phyloP scores from a whole-genome alignment of 495 filamentous ascomycete species.

The Terfezia claveryi region DNA sequence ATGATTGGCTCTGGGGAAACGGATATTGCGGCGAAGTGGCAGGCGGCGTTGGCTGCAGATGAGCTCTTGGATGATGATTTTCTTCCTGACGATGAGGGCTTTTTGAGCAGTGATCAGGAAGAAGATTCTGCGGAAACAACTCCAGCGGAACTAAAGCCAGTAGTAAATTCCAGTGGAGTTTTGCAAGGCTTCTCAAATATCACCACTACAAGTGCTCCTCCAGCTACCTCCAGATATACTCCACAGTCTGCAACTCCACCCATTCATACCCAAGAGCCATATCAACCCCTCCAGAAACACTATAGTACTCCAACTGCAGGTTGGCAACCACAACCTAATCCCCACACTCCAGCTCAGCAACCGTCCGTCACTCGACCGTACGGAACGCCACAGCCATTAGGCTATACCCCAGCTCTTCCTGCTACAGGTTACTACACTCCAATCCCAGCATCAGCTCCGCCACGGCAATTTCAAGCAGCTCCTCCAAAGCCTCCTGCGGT shows the following conservation, averaged over 20 bases:
- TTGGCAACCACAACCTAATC: constrained; percentile 7
- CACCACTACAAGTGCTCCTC: constrained; percentile 8
- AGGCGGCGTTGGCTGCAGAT: constrained; percentile 46
- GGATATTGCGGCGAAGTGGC: constrained; percentile 62
- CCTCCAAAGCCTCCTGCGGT: constrained; percentile 16
- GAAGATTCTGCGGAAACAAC: constrained; percentile 32
- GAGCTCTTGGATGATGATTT: constrained; percentile 34
- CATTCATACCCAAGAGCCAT: constrained; percentile 15
- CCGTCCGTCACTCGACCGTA: constrained; percentile 12
- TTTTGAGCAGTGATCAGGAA: constrained; percentile 50
- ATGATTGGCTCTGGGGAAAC: constrained; percentile 22
- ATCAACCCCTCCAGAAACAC: constrained; percentile 8
- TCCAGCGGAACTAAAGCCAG: constrained; percentile 1
- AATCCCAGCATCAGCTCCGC: constrained; percentile 21
- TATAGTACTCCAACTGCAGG: constrained; percentile 9
- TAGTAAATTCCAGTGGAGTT: constrained; percentile 13
- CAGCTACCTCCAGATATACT: constrained; percentile 8
- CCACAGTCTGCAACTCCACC: constrained; percentile 10
- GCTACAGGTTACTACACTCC: constrained; percentile 5
- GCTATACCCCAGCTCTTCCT: neutral
- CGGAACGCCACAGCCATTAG: neutral
- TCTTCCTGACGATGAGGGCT: constrained; percentile 40
- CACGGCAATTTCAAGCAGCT: constrained; percentile 23
- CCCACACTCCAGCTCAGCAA: constrained; percentile 25
- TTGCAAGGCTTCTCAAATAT: constrained; percentile 19